Conservation (phyloP, 1,284 basidiomycete species). For the Moniliella sp. region DNA sequence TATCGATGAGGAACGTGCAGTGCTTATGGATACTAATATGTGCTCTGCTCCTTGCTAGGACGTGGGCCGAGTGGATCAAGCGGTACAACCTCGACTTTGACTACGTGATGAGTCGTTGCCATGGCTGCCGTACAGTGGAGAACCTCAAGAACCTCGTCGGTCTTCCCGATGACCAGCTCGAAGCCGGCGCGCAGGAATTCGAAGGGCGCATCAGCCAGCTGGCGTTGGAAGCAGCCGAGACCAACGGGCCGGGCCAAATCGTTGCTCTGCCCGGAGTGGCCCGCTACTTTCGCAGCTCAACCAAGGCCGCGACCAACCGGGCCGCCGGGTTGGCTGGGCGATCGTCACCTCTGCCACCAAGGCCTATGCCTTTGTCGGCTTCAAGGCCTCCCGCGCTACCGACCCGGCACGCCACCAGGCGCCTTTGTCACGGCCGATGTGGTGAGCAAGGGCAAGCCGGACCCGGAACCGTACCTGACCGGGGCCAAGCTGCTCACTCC, state of each 20-base stretch:
- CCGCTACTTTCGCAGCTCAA: conserved; percentile 22
- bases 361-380: conserved; percentile 25
- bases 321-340: conserved; percentile 21
- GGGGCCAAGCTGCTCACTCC: conserved; percentile 22
- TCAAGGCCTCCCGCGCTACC: conserved; percentile 12
- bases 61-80: conserved; percentile 21
- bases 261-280: conserved; percentile 29
- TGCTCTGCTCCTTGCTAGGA: conserved; percentile 4
- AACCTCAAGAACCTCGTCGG: conserved; percentile 22
- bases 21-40: not conserved
- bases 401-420: conserved; percentile 7
- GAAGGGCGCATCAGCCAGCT: conserved; percentile 26
- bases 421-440: conserved; percentile 27
- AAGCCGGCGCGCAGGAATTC: conserved; percentile 16
- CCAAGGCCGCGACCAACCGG: conserved; percentile 4
- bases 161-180: conserved; percentile 13
- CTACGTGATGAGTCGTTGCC: conserved; percentile 11
- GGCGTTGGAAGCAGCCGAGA: conserved; percentile 7
- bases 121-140: conserved; percentile 28
- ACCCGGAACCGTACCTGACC: conserved; percentile 26
- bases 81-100: conserved; percentile 25
- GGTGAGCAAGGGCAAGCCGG: conserved; percentile 23
- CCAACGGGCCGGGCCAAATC: conserved; percentile 13
- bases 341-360: conserved; percentile 29
- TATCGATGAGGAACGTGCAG: not conserved